Percentiles rank a stretch among this genome's conserved stretches.
Evolutionary conservation across 2,329 filamentous ascomycete species (phyloP).

Genomic region (Penicillium frequentans): DNA sequence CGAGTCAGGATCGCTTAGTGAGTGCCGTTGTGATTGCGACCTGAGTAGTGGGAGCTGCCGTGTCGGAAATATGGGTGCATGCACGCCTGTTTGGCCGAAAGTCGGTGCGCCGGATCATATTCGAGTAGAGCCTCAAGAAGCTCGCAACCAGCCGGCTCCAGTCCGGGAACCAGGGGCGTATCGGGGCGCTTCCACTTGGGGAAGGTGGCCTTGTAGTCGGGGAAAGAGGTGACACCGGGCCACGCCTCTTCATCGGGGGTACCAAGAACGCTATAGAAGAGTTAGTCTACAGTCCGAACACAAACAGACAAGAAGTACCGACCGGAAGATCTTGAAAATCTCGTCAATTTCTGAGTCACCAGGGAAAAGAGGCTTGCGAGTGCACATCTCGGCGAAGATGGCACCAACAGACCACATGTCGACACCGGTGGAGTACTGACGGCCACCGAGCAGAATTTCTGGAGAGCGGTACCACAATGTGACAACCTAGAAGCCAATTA

Average conservation of each 20-base stretch:
- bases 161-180: slow-evolving; percentile 65
- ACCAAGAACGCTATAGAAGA: slow-evolving; percentile 64
- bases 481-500: slow-evolving; percentile 60
- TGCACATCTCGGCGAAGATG: slow-evolving; percentile 97
- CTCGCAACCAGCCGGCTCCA: slow-evolving; percentile 62
- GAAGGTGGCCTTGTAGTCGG: slow-evolving; percentile 89
- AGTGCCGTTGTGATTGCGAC: slow-evolving; percentile 39
- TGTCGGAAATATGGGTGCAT: slow-evolving; percentile 77
- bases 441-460: slow-evolving; percentile 84
- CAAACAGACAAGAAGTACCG: slow-evolving; percentile 29
- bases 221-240: slow-evolving; percentile 92
- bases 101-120: slow-evolving; percentile 82
- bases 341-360: slow-evolving; percentile 92
- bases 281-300: slow-evolving; percentile 3
- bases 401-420: slow-evolving; percentile 96
- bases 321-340: slow-evolving; percentile 94
- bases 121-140: slow-evolving; percentile 69
- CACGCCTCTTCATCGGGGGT: slow-evolving; percentile 80
- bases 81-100: slow-evolving; percentile 86
- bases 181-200: slow-evolving; percentile 83
- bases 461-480: slow-evolving; percentile 91
- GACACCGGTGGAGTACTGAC: slow-evolving; percentile 90
- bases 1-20: slow-evolving; percentile 31
- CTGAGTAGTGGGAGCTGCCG: slow-evolving; percentile 50
- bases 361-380: slow-evolving; percentile 86